Percentiles rank a stretch among this genome's conserved stretches.
phyloP scores from a whole-genome alignment of 345 rosid genomes.

The Salix udensis region DNA sequence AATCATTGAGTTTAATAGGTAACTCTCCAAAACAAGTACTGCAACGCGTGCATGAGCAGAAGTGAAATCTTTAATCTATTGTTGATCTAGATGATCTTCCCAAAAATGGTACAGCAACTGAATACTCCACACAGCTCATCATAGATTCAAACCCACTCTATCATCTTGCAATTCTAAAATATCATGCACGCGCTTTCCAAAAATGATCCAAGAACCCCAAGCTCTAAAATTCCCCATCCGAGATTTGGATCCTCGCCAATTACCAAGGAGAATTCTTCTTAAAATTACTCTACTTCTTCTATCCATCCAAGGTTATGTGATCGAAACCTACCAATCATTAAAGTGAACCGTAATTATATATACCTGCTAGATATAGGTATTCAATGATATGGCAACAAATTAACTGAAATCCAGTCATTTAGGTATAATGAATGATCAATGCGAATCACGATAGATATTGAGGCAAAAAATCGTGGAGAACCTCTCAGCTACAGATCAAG shows the following conservation, averaged over 20 bases:
- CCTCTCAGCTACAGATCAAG: neutral
- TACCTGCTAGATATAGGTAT: neutral
- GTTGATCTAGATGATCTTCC: neutral
- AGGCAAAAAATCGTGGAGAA: neutral
- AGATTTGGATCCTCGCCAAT: neutral
- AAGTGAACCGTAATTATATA: neutral
- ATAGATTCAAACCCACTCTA: neutral
- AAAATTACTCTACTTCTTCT: neutral
- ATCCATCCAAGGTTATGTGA: neutral
- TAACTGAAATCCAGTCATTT: neutral
- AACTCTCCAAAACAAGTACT: neutral
- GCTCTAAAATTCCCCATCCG: neutral
- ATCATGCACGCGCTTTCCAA: neutral
- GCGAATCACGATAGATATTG: neutral
- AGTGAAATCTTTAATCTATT: neutral
- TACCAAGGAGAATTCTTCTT: neutral
- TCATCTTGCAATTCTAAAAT: neutral
- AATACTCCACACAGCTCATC: neutral
- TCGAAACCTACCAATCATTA: neutral
- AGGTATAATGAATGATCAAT: neutral
- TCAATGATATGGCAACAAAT: neutral
- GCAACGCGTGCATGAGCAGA: neutral
- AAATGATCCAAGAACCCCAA: neutral
- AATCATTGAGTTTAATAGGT: neutral
- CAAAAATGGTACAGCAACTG: neutral